phyloP scores from a whole-genome alignment of 768 basidiomycete genomes.

The Melanogaster broomeanus region DNA sequence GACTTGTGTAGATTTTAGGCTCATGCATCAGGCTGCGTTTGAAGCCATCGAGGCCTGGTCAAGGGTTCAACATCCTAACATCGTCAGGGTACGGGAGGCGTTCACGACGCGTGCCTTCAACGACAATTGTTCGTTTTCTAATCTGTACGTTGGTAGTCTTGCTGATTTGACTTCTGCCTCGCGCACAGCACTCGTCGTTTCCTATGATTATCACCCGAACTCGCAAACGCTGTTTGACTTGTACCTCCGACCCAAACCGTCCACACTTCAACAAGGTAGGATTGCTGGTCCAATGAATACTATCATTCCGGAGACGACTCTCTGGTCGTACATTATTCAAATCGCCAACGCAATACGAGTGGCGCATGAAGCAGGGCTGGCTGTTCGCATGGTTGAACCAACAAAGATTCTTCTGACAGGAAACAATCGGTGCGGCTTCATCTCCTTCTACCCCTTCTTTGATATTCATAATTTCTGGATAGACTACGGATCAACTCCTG shows the following conservation, averaged over 20 bases:
- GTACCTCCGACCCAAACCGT: constrained; percentile 63
- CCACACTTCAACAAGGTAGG: constrained; percentile 37
- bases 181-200: constrained; percentile 79
- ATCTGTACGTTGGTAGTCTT: constrained; percentile 1
- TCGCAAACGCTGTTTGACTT: constrained; percentile 80
- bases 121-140: constrained; percentile 72
- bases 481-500: constrained; percentile 88
- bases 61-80: constrained; percentile 78
- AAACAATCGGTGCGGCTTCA: constrained; percentile 68
- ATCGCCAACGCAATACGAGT: constrained; percentile 84
- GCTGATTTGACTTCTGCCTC: constrained; percentile 8
- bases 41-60: constrained; percentile 84
- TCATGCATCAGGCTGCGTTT: constrained; percentile 83
- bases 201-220: constrained; percentile 86
- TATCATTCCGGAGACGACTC: constrained; percentile 68
- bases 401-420: constrained; percentile 88
- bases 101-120: constrained; percentile 94
- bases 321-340: constrained; percentile 95
- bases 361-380: constrained; percentile 79
- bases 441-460: background rate
- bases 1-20: constrained; percentile 66
- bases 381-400: constrained; percentile 80
- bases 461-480: background rate
- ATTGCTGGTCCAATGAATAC: constrained; percentile 29
- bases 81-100: constrained; percentile 84